Conservation (phyloP, 1,284 basidiomycete genomes). For the Inonotus hispidus region DNA sequence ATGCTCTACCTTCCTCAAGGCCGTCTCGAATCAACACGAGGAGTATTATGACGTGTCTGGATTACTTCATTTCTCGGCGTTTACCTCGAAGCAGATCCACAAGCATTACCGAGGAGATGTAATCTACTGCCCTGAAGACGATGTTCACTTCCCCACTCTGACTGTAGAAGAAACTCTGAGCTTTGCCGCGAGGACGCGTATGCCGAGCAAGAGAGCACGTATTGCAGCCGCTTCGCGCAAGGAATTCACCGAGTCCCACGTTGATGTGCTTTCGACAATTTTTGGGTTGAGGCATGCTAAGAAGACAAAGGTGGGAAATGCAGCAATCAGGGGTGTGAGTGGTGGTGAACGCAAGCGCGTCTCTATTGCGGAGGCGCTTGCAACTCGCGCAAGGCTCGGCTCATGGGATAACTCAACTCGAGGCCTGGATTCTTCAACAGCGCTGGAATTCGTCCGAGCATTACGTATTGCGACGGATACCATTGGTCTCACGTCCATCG, state of each 20-base stretch:
- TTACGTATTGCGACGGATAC: conserved; percentile 53
- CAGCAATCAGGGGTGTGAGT: conserved; percentile 38
- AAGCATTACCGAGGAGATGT: conserved; percentile 25
- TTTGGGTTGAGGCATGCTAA: conserved; percentile 38
- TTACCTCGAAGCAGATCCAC: conserved; percentile 23
- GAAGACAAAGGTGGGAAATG: conserved; percentile 42
- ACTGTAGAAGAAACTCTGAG: conserved; percentile 30
- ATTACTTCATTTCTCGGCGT: conserved; percentile 31
- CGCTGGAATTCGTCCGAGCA: conserved; percentile 51
- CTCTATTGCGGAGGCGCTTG: conserved; percentile 67
- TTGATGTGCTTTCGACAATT: conserved; percentile 34
- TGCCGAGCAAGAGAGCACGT: conserved; percentile 22
- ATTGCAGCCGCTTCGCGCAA: conserved; percentile 26
- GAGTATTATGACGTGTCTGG: conserved; percentile 33
- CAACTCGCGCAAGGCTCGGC: conserved; percentile 50
- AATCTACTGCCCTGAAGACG: conserved; percentile 25
- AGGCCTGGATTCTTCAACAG: conserved; percentile 53
- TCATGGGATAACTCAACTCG: conserved; percentile 65
- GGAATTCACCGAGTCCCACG: conserved; percentile 27
- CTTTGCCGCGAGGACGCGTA: conserved; percentile 25
- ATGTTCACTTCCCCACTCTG: conserved; percentile 35
- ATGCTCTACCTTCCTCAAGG: conserved; percentile 38
- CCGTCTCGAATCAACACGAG: conserved; percentile 34
- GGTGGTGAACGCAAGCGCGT: conserved; percentile 69
- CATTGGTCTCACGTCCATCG: conserved; percentile 43